Evolutionary conservation across 176 grass and related monocot genomes (phyloP).

Genomic region (Leersia perrieri): DNA sequence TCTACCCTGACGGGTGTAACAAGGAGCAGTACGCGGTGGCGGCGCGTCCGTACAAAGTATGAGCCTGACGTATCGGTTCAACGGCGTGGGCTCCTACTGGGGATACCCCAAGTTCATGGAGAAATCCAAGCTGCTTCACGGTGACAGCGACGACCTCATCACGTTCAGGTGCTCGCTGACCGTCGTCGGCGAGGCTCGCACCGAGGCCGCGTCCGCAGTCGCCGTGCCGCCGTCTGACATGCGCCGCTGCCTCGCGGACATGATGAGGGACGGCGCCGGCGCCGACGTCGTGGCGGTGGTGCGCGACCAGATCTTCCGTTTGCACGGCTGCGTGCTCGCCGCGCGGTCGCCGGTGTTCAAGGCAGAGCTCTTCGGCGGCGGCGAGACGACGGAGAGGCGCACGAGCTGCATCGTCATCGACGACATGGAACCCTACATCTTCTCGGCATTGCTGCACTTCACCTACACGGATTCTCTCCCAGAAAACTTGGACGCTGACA

Average conservation of each 20-base stretch:
- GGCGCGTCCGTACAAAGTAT: too few species aligned
- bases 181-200: background rate
- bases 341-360: constrained; percentile 13
- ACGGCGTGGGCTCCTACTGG: too few species aligned
- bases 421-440: constrained; percentile 8
- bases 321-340: background rate
- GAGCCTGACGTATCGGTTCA: background rate
- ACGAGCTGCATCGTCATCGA: background rate
- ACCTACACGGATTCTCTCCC: background rate
- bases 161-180: background rate
- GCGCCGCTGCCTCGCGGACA: background rate
- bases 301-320: background rate
- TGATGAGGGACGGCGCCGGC: background rate
- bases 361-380: background rate
- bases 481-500: background rate
- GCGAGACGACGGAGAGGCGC: background rate
- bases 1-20: too few species aligned
- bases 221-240: background rate
- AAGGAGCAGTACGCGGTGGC: too few species aligned
- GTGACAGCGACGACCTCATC: background rate
- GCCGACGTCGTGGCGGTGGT: background rate
- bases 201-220: too few species aligned
- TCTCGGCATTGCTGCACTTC: constrained; percentile 26
- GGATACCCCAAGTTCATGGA: background rate
- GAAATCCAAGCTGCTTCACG: background rate